These are phyloP conservation scores for Inonotus hispidus DNA, from an alignment of 1,284 basidiomycete species.

Conservation along the genomic window DNA sequence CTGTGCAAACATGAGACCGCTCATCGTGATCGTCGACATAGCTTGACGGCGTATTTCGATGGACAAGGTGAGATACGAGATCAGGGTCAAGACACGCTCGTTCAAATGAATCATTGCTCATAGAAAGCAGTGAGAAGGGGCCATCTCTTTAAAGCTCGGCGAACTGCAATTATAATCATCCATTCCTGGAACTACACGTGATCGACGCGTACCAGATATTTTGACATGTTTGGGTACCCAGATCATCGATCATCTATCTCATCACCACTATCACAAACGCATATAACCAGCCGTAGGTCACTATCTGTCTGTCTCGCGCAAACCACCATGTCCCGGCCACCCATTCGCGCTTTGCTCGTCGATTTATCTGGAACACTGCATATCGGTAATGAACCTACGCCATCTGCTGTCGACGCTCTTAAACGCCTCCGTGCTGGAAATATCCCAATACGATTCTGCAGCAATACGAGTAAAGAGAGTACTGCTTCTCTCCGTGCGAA, in stretches of 20 bases:
- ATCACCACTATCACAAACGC: too few species aligned
- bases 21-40: not conserved
- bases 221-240: not conserved
- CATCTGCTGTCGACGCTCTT: constrained; percentile 47
- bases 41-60: not conserved
- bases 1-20: not conserved
- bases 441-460: constrained; percentile 61
- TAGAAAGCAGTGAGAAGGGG: too few species aligned
- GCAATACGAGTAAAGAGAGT: constrained; percentile 54
- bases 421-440: constrained; percentile 37
- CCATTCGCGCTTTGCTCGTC: constrained; percentile 50
- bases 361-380: constrained; percentile 70
- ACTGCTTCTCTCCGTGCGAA: constrained; percentile 37
- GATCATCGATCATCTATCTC: not conserved
- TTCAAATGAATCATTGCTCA: not conserved
- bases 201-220: too few species aligned
- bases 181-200: too few species aligned
- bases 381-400: constrained; percentile 45
- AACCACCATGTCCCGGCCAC: constrained; percentile 25
- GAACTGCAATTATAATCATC: too few species aligned
- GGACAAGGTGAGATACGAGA: not conserved
- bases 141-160: too few species aligned
- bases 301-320: not conserved
- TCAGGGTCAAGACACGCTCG: not conserved
- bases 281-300: not conserved